Percentiles rank a stretch among this genome's conserved stretches.
Evolutionary conservation across 257 asterid genomes (phyloP).

Genomic region (Perilla frutescens): DNA sequence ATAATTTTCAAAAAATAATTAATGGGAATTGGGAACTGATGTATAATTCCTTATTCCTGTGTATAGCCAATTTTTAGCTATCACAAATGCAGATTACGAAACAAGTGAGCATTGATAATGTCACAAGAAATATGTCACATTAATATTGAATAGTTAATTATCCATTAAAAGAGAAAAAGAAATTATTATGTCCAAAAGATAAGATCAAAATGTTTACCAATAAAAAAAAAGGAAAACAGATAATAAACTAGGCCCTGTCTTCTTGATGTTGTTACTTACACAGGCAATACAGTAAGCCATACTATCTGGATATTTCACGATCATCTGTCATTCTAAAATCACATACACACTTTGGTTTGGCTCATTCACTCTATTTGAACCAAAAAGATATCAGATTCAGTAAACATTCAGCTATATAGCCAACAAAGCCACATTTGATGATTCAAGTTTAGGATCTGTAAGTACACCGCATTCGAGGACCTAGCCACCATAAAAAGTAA

Average conservation of each 20-base stretch:
- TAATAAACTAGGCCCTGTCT: neutral
- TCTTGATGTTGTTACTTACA: conserved; percentile 1
- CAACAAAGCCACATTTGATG: conserved; percentile 4
- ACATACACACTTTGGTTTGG: neutral
- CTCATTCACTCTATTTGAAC: conserved; percentile 20
- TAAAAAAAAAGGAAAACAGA: neutral
- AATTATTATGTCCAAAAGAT: neutral
- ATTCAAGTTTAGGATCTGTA: neutral
- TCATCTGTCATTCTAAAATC: conserved; percentile 13
- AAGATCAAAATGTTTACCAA: neutral
- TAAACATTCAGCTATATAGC: neutral
- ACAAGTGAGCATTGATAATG: conserved; percentile 5
- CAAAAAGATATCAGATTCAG: neutral
- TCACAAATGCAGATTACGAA: neutral
- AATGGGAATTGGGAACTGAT: neutral
- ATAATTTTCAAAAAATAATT: conserved; percentile 2
- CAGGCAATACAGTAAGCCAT: conserved; percentile 2
- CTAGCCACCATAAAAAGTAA: conserved; percentile 11
- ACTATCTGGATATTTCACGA: conserved; percentile 15
- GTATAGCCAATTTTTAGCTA: conserved; percentile 2
- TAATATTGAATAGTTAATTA: conserved; percentile 11
- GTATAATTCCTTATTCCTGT: neutral
- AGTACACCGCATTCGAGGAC: neutral
- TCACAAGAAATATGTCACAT: conserved; percentile 13
- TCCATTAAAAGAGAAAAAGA: neutral